Base-by-base conservation (phyloP, 2,329 filamentous ascomycete genomes). In the Xylaria sp. region DNA sequence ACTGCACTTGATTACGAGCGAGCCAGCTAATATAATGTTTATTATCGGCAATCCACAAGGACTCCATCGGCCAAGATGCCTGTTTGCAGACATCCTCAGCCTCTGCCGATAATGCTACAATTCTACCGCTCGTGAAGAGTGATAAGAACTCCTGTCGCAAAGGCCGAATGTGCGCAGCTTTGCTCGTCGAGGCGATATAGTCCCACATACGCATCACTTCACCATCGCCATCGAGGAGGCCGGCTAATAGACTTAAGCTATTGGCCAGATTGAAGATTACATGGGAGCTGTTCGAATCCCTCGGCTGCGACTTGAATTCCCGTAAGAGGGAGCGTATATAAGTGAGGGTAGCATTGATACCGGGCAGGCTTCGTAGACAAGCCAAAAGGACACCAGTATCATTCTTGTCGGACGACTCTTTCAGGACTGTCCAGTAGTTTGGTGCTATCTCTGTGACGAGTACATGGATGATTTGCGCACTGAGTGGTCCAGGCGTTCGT, bases 391-490 rank as follows among this genome's bases (percentile, higher is more conserved):
- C 78, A 46, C 80, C 78, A 0, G 83, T 72, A 45, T 86, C 85
- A 28, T 73, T 74, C 72, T 78, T 34, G 60, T 77, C 34, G 2
- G 76, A 77, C n/a, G 80, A 81, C 65, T 87, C 85, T 43, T 83
- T 80, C 18, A 95, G 76, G 9, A 88, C 75, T 3, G 83, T 77
- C 95, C 96, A 98, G 79, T 95, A 97, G 76, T 94, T 92, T 1
- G 93, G 92, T 8, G 93, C 83, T 30, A 92, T 94, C 36, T 90
- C 87, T 18, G 87, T 90, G 66, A 97, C 89, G 41, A 99, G 81
- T 3, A 88, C 82, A 75, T 94, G 90, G 60, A 95, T 83, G 36
- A 97, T 87, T 73, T 94, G 92, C 23, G 93, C 89, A 65, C 89
- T 87, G 68, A 88, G 81, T 1, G 94, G 90, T 36, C 86, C 86